phyloP scores from a whole-genome alignment of 371 early-diverging fungal species.

The Gilbertella persicaria region DNA sequence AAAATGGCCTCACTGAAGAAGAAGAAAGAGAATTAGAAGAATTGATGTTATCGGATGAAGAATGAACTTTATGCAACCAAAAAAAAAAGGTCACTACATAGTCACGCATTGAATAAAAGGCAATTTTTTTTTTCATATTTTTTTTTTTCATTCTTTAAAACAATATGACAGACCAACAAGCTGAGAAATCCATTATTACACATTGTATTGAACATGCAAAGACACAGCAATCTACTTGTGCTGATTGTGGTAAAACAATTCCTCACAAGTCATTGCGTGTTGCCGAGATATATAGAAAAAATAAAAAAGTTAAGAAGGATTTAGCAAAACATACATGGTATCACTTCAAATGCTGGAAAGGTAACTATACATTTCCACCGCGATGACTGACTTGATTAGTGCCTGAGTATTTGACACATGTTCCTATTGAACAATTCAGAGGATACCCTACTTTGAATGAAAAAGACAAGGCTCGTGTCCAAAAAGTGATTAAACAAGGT shows the following conservation, averaged over 20 bases:
- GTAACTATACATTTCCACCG: conserved; percentile 17
- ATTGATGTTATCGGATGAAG: conserved; percentile 64
- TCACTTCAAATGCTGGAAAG: conserved; percentile 60
- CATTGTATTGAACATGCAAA: conserved; percentile 58
- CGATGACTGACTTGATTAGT: conserved; percentile 14
- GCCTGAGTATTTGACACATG: conserved; percentile 30
- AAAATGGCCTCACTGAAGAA: conserved; percentile 67
- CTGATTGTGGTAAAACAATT: conserved; percentile 46
- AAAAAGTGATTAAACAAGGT: conserved; percentile 48
- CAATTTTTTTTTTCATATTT: not conserved
- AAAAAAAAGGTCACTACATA: too few species aligned
- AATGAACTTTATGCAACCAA: too few species aligned
- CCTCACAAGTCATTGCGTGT: conserved; percentile 54
- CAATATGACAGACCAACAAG: conserved; percentile 17
- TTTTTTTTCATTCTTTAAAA: not conserved
- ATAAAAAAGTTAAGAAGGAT: conserved; percentile 57
- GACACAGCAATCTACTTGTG: conserved; percentile 47
- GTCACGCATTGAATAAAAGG: too few species aligned
- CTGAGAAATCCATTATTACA: conserved; percentile 36
- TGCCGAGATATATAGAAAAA: conserved; percentile 52
- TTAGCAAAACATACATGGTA: conserved; percentile 57
- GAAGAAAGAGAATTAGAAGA: conserved; percentile 84
- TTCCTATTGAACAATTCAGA: conserved; percentile 45
- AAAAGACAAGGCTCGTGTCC: conserved; percentile 51
- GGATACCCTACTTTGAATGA: conserved; percentile 36